Evolutionary conservation across 2,329 filamentous ascomycete species (phyloP), one percentile per base, ranked within the genome.

Genomic region (Calonectria hawksworthii): DNA sequence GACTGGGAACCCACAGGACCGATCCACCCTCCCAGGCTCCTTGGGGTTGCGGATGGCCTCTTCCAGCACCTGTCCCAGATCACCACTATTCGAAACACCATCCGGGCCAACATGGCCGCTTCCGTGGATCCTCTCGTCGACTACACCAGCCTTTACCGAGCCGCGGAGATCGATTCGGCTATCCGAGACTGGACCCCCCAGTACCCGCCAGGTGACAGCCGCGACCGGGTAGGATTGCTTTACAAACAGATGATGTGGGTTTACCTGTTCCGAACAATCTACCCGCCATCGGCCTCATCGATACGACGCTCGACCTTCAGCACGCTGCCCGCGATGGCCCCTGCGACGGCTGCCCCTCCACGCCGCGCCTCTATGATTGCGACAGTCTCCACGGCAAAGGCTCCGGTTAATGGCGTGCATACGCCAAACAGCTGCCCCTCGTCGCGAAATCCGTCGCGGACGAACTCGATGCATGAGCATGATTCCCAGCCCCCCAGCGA

Each of bases 1-100:
- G 84, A 87, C 52, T 89, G 88, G 87, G 82, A 84, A 41, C 84
- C 87, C 3, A 76, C 84, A 50, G 77, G 84, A 1, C 81, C 85
- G 3, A 87, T 90, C 34, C 84, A 89, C 23, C 85, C 88, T 0
- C 87, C 89, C 7, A 88, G 90, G n/a, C 88, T 98, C 6, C 88
- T 98, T 8, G 96, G 96, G 28, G 93, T 98, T 32, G 92, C 94
- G 51, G 95, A 98, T 80, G 95, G 95, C 1, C 87, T 98, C 2
- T 96, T 98, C 82, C 90, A 91, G 41, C 93, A 94, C 81, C 92
- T 98, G 36, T 93, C 93, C 10, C 92, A 94, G 80, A 96, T 98
- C 74, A 95, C 94, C 2, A 90, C 91, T 16, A 90, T 98, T 47
- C 91, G 95, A 52, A 94, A 96, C 83, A 89, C 89, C 3, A 94